Percentiles rank a stretch among this genome's conserved stretches.
Evolutionary conservation across 768 basidiomycete species (phyloP).

Genomic region (Russula olivacea): DNA sequence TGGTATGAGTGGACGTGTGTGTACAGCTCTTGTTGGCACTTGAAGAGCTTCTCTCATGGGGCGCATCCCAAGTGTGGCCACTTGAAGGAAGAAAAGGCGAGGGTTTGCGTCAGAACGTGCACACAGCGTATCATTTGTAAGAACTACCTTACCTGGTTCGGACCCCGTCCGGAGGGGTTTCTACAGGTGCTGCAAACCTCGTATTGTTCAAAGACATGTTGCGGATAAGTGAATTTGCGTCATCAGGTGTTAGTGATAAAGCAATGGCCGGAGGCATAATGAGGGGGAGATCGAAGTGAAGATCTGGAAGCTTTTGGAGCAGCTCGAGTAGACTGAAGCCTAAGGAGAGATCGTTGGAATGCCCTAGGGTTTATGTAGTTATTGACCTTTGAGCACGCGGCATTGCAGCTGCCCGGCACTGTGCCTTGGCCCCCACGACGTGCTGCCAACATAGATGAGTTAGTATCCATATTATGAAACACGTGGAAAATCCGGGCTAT

Average conservation of each 20-base stretch:
- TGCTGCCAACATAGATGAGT: too few relatives aligned
- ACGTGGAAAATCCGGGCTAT: too few relatives aligned
- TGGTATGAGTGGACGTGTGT: neutral
- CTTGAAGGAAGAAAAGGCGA: neutral
- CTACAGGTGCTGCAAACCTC: too few relatives aligned
- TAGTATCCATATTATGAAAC: neutral
- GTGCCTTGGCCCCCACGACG: neutral
- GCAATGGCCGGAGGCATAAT: too few relatives aligned
- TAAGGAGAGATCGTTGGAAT: neutral
- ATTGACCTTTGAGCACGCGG: neutral
- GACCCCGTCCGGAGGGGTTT: neutral
- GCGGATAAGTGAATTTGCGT: neutral
- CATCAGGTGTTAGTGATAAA: neutral
- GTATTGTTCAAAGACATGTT: neutral
- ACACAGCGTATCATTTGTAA: neutral
- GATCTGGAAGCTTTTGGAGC: too few relatives aligned
- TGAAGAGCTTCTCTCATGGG: neutral
- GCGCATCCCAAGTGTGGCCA: neutral
- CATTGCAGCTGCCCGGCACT: neutral
- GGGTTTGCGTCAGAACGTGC: neutral
- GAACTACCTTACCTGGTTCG: neutral
- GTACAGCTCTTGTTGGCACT: neutral
- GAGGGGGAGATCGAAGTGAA: too few relatives aligned
- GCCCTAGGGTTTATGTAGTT: neutral
- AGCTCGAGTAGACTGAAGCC: too few relatives aligned